Conservation (phyloP, 352 stramenopile genomes). For the Phytophthora pseudosyringae region DNA sequence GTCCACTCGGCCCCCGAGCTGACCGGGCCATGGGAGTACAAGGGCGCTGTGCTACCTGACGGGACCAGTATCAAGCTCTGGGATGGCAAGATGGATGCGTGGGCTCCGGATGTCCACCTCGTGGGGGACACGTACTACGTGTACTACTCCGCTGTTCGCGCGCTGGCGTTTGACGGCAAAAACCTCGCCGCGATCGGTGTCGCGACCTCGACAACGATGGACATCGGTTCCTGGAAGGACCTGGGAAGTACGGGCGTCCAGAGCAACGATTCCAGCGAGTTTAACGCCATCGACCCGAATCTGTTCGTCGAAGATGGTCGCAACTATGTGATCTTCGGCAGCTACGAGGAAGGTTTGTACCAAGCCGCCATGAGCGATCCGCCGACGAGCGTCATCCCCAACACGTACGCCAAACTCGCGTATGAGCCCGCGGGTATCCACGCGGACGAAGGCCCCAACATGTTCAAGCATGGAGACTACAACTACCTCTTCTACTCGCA, state of each 20-base stretch:
- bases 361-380: slow-evolving; percentile 25
- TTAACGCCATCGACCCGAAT: slow-evolving; percentile 35
- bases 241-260: slow-evolving; percentile 18
- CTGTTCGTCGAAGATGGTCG: slow-evolving; percentile 25
- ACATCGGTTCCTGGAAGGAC: slow-evolving; percentile 33
- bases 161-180: slow-evolving; percentile 23
- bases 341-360: slow-evolving; percentile 27
- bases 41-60: slow-evolving; percentile 26
- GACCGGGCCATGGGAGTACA: slow-evolving; percentile 30
- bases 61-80: slow-evolving; percentile 39
- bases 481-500: slow-evolving; percentile 41
- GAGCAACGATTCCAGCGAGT: slow-evolving; percentile 28
- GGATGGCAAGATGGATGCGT: slow-evolving; percentile 27
- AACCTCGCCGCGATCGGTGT: slow-evolving; percentile 30
- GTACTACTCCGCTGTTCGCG: slow-evolving; percentile 32
- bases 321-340: slow-evolving; percentile 36
- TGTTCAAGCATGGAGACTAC: slow-evolving; percentile 32
- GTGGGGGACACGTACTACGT: slow-evolving; percentile 37
- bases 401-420: slow-evolving; percentile 28
- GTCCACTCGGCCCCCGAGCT: slow-evolving; percentile 25
- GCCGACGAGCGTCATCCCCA: slow-evolving; percentile 4
- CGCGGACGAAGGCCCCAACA: slow-evolving; percentile 29
- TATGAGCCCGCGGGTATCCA: slow-evolving; percentile 27
- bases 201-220: slow-evolving; percentile 25
- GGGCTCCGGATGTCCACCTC: slow-evolving; percentile 29